phyloP scores from a whole-genome alignment of 305 asterid species.

The Rubia balearica region DNA sequence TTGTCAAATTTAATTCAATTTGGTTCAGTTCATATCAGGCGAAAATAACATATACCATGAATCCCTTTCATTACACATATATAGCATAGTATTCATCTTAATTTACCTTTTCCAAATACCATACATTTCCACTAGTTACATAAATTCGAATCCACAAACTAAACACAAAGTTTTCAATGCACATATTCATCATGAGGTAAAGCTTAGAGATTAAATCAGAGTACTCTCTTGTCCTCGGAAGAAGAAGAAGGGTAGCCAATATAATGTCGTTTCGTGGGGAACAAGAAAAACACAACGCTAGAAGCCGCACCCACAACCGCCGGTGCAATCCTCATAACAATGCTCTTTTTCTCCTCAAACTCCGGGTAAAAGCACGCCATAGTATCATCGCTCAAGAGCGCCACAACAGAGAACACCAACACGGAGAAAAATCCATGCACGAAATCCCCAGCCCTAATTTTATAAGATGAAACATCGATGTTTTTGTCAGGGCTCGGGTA shows the following conservation, averaged over 20 bases:
- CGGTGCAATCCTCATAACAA: constrained; percentile 43
- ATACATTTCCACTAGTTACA: not conserved
- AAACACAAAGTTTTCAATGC: not conserved
- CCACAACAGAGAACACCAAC: constrained; percentile 40
- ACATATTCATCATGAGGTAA: not conserved
- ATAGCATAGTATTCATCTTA: too few species aligned
- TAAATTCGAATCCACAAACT: not conserved
- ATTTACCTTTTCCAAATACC: not conserved
- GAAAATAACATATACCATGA: too few species aligned
- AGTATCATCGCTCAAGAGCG: constrained; percentile 43
- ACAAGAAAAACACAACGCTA: constrained; percentile 34
- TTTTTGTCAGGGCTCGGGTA: constrained; percentile 29
- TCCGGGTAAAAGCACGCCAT: constrained; percentile 55
- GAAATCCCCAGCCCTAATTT: constrained; percentile 41
- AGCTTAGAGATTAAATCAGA: not conserved
- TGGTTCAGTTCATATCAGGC: too few species aligned
- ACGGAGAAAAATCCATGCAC: constrained; percentile 49
- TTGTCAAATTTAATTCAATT: too few species aligned
- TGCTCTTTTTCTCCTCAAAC: constrained; percentile 35
- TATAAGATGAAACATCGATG: constrained; percentile 31
- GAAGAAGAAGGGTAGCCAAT: constrained; percentile 45
- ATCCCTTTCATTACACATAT: too few species aligned
- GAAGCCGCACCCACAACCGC: constrained; percentile 42
- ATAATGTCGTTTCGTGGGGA: constrained; percentile 54
- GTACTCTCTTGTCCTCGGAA: not conserved